Evolutionary conservation across 306 rosid species (phyloP).

Genomic region (Luffa acutangula): DNA sequence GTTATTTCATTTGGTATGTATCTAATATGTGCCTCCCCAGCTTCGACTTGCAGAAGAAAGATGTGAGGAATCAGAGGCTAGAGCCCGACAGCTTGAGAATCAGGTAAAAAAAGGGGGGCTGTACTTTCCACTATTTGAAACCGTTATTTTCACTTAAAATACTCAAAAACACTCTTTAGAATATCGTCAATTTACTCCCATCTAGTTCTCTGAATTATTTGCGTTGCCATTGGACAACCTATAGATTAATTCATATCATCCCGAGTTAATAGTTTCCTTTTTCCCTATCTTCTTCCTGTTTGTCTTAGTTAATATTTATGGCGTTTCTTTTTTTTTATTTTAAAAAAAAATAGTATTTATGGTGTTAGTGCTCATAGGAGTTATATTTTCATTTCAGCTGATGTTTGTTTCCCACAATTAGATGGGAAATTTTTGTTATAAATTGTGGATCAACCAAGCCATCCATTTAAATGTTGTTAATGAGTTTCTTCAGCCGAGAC

Average conservation of each 20-base stretch:
- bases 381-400: neutral
- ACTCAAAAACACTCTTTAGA: neutral
- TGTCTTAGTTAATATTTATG: neutral
- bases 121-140: neutral
- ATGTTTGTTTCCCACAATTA: neutral
- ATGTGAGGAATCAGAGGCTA: conserved; percentile 79
- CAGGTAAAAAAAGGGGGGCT: conserved; percentile 41
- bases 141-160: neutral
- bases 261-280: neutral
- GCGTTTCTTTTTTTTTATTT: neutral
- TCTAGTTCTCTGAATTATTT: neutral
- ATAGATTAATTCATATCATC: neutral
- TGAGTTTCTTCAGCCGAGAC: neutral
- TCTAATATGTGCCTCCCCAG: conserved; percentile 61
- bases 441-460: neutral
- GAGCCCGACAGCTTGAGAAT: conserved; percentile 80
- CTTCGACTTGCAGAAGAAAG: conserved; percentile 91
- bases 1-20: conserved; percentile 12
- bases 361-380: neutral
- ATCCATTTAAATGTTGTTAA: neutral
- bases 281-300: neutral
- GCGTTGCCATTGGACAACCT: neutral
- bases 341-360: neutral
- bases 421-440: neutral
- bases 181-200: neutral